Evolutionary conservation across 2,329 filamentous ascomycete species (phyloP), one percentile per base, ranked within the genome.

Genomic region (Salinomyces thailandicus): DNA sequence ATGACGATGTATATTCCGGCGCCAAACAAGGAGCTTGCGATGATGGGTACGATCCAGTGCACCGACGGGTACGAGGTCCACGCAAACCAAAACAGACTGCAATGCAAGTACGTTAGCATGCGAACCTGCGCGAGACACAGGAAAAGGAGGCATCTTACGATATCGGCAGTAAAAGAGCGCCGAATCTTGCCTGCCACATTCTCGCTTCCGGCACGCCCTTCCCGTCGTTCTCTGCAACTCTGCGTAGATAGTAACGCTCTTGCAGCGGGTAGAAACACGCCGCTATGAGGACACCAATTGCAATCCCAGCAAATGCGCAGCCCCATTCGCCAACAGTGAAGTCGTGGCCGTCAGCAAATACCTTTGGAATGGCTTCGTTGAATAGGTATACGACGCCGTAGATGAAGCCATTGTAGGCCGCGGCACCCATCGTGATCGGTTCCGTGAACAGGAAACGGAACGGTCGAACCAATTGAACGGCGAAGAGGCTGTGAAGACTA

Each of bases 351-450:
- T 50, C 44, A 1, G 64, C 62, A 37, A 71, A 71, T 1, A 71
- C 68, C 14, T 69, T 55, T 14, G 62, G 55, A 39, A 71, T 70
- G 0, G 66, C 64, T 4, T 61, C 65, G 41, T 69, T 69, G 54
- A 70, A 69, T 0, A 69, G 51, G 36, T 69, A 71, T 1, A 62
- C 64, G 5, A 70, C 45, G 2, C 66, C 67, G 34, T 69, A 69
- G 3, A 69, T 53, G 41, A 66, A 69, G 5, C 65, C 67, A 36
- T 69, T 69, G 49, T 68, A 69, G 0, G 67, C 47, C 1, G 67
- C 64, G 3, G 58, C 61, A 22, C 64, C 64, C 14, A 65, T 58
- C 18, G 66, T 62, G 34, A 69, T 69, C 18, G 65, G 62, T 44
- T 69, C 67, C 1, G 62, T 61, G 11, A 57, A 58, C 1, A 69